phyloP scores from a whole-genome alignment of 768 basidiomycete species.

The Tricholoma terreum region DNA sequence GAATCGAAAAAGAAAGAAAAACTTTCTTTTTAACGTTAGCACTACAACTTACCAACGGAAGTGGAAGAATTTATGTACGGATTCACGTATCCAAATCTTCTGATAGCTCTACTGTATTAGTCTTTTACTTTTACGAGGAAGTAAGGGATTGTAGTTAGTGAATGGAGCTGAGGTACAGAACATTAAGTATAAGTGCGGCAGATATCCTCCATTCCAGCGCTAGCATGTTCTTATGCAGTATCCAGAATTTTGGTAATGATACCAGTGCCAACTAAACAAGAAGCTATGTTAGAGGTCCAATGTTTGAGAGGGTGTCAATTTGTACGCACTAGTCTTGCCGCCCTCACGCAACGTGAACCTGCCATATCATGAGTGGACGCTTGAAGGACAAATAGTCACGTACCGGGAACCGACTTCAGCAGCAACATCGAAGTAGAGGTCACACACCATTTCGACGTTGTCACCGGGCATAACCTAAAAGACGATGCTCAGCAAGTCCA shows the following conservation, averaged over 20 bases:
- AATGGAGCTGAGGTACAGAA: conserved; percentile 13
- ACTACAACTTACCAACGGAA: too few species aligned
- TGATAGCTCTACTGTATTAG: background rate
- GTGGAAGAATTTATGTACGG: too few species aligned
- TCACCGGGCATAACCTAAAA: conserved; percentile 93
- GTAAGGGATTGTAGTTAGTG: background rate
- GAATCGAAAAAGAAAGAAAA: too few species aligned
- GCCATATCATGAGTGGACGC: conserved; percentile 6
- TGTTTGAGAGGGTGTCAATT: background rate
- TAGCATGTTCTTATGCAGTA: background rate
- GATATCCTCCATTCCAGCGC: background rate
- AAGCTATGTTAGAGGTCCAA: conserved; percentile 8
- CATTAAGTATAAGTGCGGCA: background rate
- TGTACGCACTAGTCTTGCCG: conserved; percentile 76
- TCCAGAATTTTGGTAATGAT: conserved; percentile 81
- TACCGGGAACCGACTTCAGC: conserved; percentile 83
- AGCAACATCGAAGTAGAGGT: conserved; percentile 81
- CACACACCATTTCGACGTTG: conserved; percentile 90
- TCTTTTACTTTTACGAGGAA: conserved; percentile 16
- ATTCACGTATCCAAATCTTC: background rate
- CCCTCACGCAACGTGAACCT: conserved; percentile 93
- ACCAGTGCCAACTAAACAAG: conserved; percentile 79
- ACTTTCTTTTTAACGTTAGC: too few species aligned
- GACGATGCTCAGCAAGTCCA: background rate
- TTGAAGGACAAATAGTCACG: conserved; percentile 14